These are phyloP conservation scores for Verticillium albo-atrum DNA, from an alignment of 2,329 filamentous ascomycete genomes.

Conservation along the genomic window DNA sequence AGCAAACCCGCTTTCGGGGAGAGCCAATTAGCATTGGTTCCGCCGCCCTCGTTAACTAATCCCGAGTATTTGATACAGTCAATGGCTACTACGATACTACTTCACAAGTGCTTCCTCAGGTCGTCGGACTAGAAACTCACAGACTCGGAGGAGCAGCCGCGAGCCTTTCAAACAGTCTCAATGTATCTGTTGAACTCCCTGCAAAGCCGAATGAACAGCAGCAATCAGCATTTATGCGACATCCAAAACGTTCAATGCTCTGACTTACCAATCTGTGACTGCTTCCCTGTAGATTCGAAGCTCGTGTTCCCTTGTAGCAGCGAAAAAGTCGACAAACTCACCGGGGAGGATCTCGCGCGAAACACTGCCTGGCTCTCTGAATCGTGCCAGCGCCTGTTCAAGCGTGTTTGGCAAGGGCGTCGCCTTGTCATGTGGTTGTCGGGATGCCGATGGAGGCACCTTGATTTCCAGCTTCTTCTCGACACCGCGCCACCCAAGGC, in stretches of 20 bases:
- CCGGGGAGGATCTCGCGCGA: constrained; percentile 70
- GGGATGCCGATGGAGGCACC: constrained; percentile 60
- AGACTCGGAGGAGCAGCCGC: not conserved
- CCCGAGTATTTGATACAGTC: too few relatives aligned
- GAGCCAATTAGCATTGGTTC: too few relatives aligned
- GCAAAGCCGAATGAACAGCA: not conserved
- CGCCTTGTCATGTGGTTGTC: constrained; percentile 46
- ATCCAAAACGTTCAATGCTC: too few relatives aligned
- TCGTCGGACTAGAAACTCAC: too few relatives aligned
- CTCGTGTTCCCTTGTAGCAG: constrained; percentile 69
- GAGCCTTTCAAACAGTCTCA: constrained; percentile 26
- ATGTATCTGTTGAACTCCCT: constrained; percentile 54
- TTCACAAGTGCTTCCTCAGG: too few relatives aligned
- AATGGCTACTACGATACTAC: too few relatives aligned
- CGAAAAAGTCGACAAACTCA: constrained; percentile 71
- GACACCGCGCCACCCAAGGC: constrained; percentile 65
- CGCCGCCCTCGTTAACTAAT: too few relatives aligned
- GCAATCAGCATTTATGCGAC: constrained; percentile 2
- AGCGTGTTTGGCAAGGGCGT: constrained; percentile 62
- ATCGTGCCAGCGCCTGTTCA: constrained; percentile 61
- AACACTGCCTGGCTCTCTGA: constrained; percentile 59
- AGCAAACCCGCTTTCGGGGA: too few relatives aligned
- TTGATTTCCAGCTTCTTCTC: constrained; percentile 66
- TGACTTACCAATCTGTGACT: constrained; percentile 70
- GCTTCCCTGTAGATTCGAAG: constrained; percentile 69